Conservation (phyloP, 305 asterid genomes). For the Fraxinus paxiana region DNA sequence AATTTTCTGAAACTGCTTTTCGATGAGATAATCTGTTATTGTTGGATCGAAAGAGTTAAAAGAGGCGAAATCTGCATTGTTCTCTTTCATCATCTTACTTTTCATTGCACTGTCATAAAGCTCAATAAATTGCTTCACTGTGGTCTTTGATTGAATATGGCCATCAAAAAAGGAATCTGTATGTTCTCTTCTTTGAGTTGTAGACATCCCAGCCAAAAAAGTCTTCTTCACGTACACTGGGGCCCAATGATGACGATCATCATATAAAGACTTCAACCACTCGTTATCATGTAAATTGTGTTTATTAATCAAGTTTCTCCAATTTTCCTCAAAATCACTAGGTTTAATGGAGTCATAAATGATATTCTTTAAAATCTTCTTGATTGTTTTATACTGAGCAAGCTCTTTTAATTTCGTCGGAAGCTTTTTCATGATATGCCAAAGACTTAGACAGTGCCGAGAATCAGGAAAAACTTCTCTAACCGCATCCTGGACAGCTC, state of each 20-base stretch:
- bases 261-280: constrained; percentile 5
- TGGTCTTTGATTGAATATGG: neutral
- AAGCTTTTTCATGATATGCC: constrained; percentile 8
- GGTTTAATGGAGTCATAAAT: neutral
- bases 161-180: neutral
- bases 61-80: neutral
- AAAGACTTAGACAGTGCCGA: neutral
- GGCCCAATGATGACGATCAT: neutral
- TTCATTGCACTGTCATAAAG: neutral
- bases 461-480: neutral
- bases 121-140: neutral
- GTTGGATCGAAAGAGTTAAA: neutral
- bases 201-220: neutral
- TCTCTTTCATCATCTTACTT: neutral
- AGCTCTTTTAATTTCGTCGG: neutral
- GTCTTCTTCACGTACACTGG: neutral
- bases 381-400: neutral
- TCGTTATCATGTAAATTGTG: neutral
- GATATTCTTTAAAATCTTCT: neutral
- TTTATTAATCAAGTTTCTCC: neutral
- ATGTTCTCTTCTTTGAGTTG: neutral
- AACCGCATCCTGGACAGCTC: neutral
- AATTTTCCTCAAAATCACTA: neutral
- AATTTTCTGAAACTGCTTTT: constrained; percentile 2
- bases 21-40: neutral